A percentile compares a stretch with the other conserved stretches of the same genome.
These are phyloP conservation scores for Melaleuca quinquenervia DNA, from an alignment of 345 rosid species.

Conservation along the genomic window DNA sequence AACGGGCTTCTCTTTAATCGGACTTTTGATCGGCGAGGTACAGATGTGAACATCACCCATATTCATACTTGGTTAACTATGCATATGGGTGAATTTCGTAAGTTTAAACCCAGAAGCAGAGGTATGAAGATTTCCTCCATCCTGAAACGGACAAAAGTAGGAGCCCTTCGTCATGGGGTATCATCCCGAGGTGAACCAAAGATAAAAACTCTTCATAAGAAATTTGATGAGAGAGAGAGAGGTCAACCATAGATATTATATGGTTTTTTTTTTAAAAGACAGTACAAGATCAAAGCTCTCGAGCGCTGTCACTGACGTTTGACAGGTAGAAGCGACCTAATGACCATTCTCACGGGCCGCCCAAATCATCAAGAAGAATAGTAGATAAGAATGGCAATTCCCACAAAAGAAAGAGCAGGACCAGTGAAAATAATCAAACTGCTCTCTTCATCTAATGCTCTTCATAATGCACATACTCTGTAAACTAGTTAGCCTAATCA, in stretches of 20 bases:
- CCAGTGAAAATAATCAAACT: background rate
- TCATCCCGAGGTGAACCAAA: background rate
- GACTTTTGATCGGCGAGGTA: background rate
- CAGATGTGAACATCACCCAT: background rate
- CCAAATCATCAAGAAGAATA: slow-evolving; percentile 2
- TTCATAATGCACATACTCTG: background rate
- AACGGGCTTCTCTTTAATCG: background rate
- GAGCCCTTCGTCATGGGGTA: background rate
- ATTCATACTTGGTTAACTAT: background rate
- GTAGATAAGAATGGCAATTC: slow-evolving; percentile 1
- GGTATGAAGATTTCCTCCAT: background rate
- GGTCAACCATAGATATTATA: background rate
- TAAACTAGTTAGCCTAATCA: background rate
- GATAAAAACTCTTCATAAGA: background rate
- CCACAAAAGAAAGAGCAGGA: background rate
- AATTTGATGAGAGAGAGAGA: background rate
- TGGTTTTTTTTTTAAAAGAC: too few species aligned
- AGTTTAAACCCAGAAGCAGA: background rate
- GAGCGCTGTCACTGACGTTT: background rate
- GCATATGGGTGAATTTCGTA: background rate
- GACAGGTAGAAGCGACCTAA: background rate
- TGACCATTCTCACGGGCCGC: background rate
- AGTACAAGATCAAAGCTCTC: background rate
- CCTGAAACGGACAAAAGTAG: background rate
- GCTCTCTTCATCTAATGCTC: background rate